Evolutionary conservation across 345 rosid species (phyloP), one percentile per base, ranked within the genome.

Genomic region (Populus simonii): DNA sequence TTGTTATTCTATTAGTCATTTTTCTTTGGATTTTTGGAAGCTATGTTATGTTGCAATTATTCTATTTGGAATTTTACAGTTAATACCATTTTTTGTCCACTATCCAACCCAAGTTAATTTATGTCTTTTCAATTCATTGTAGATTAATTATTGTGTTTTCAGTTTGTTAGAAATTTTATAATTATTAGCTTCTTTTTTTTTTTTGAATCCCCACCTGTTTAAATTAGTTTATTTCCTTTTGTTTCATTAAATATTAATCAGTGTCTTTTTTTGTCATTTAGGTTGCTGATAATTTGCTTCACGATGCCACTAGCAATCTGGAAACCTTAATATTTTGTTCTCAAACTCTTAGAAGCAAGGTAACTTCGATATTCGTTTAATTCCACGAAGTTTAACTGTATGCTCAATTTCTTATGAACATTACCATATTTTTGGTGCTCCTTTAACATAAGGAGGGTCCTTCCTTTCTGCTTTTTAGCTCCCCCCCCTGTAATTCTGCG

Each of bases 341-440:
- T 51, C 99, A 94, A 84, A 96, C 99, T n/a, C 99, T 96, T 76
- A 84, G 99, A 87, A 92, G 98, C 97, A 96, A 96, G 98, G 99
- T 96, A 93, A 78, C 33, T 71, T 86, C 35, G 2, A 57, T 53
- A n/a, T 80, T 33, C 43, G 25, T 74, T 76, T 25, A 17, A 36
- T 53, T 63, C 29, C 29, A n/a, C 77, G 36, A 15, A 70, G 31
- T 9, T 73, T 72, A 66, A 74, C 8, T 39, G 8, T 27, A 67
- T 20, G 45, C 33, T 38, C 41, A 38, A 38, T 38, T 38, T 1
- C 41, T 70, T 41, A n/a, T 68, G 33, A 16, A 20, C 47, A 38
- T 55, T 75, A 73, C 17, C 20, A 20, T 25, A 18, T 73, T 65
- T 27, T 69, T 41, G 59, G 75, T 35, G 38, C 36, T 69, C 53